Percentiles rank a stretch among this genome's conserved stretches.
Evolutionary conservation across 495 filamentous ascomycete genomes (phyloP).

Genomic region (Aspergillus biplanus): DNA sequence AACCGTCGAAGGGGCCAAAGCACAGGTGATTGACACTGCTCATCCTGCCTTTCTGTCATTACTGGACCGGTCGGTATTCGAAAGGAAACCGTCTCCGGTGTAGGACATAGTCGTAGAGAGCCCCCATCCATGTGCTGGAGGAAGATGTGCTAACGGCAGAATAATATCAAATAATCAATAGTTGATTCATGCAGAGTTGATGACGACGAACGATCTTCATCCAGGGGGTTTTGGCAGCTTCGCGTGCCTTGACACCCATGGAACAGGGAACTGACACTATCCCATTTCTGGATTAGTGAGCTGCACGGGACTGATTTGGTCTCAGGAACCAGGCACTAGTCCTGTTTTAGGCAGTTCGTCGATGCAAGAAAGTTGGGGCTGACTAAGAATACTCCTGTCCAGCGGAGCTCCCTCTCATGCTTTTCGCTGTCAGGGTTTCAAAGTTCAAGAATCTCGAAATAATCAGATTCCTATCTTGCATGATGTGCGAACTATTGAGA

Average conservation of each 20-base stretch:
- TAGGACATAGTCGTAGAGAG: too few species aligned
- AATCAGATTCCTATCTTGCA: too few species aligned
- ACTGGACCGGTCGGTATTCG: too few species aligned
- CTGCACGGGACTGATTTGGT: constrained; percentile 9
- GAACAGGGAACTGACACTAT: constrained; percentile 17
- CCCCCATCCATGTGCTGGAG: neutral
- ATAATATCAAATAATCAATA: neutral
- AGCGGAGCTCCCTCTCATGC: neutral
- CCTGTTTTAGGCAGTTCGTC: constrained; percentile 13
- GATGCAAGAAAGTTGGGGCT: neutral
- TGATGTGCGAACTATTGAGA: too few species aligned
- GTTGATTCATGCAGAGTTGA: neutral
- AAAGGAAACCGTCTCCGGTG: too few species aligned
- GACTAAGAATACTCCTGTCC: neutral
- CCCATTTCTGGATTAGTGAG: neutral
- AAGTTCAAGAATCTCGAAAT: neutral
- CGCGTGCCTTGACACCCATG: constrained; percentile 11
- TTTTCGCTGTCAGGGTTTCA: neutral
- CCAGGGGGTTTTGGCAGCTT: constrained; percentile 9
- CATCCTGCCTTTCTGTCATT: too few species aligned
- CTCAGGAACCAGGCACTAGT: constrained; percentile 17
- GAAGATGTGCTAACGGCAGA: neutral
- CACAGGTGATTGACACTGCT: too few species aligned
- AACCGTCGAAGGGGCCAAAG: too few species aligned
- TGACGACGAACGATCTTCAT: neutral